A percentile compares a stretch with the other conserved stretches of the same genome.
phyloP scores from a whole-genome alignment of 306 rosid species.

The Fragaria iinumae region DNA sequence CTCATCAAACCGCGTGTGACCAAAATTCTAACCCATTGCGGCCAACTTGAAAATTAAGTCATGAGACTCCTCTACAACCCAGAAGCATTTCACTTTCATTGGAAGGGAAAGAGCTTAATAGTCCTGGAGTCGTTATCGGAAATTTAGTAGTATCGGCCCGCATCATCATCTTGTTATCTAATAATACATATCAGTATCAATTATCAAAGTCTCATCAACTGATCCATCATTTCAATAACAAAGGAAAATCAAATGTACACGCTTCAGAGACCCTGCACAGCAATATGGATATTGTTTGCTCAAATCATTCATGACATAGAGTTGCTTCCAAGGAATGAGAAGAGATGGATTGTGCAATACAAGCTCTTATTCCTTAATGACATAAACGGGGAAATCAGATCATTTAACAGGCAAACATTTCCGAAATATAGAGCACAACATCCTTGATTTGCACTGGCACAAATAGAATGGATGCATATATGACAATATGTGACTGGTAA shows the following conservation, averaged over 20 bases:
- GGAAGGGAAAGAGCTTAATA: neutral
- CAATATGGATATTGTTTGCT: neutral
- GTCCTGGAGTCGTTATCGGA: conserved; percentile 11
- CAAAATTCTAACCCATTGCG: conserved; percentile 8
- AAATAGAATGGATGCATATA: neutral
- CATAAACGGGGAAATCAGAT: neutral
- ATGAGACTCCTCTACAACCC: neutral
- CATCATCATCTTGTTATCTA: neutral
- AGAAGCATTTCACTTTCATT: conserved; percentile 5
- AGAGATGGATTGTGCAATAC: neutral
- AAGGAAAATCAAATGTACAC: neutral
- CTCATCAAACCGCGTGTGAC: conserved; percentile 18
- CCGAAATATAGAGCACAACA: neutral
- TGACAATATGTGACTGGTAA: neutral
- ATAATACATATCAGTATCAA: neutral
- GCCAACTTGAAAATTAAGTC: conserved; percentile 1
- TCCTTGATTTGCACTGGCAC: neutral
- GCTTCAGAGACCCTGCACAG: neutral
- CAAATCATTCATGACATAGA: neutral
- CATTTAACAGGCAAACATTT: neutral
- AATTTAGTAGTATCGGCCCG: neutral
- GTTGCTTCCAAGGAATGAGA: neutral
- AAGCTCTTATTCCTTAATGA: neutral
- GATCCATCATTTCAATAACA: neutral
- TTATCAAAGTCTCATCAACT: neutral